Conservation (phyloP, 2,329 filamentous ascomycete genomes). For the Hymenoscyphus salicellus region DNA sequence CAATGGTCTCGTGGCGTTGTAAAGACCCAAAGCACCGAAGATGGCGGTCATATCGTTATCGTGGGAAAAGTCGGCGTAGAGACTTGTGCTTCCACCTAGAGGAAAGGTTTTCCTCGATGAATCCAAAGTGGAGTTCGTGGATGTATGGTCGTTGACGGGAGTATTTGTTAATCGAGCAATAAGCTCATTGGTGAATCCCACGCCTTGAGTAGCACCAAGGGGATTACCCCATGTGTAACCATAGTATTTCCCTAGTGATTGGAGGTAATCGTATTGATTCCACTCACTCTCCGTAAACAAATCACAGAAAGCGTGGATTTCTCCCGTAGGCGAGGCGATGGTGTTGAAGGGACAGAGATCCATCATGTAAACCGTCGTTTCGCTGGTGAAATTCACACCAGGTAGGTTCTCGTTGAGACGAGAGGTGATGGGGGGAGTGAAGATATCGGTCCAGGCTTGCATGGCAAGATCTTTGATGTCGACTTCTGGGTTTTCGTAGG, state of each 20-base stretch:
- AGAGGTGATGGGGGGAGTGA: constrained; percentile 63
- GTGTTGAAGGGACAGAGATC: constrained; percentile 85
- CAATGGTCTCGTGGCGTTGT: constrained; percentile 60
- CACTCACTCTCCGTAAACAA: constrained; percentile 75
- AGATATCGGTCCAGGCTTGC: constrained; percentile 57
- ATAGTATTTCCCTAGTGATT: constrained; percentile 81
- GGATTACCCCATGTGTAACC: constrained; percentile 73
- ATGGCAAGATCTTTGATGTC: constrained; percentile 51
- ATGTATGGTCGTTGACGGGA: constrained; percentile 70
- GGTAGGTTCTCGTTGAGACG: constrained; percentile 68
- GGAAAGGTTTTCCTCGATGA: constrained; percentile 65
- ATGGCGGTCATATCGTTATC: constrained; percentile 83
- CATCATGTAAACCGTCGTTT: constrained; percentile 72
- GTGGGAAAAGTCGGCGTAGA: constrained; percentile 91
- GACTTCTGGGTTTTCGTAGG: constrained; percentile 60
- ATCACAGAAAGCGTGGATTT: constrained; percentile 68
- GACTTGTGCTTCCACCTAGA: constrained; percentile 49
- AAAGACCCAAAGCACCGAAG: constrained; percentile 74
- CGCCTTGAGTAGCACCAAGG: constrained; percentile 78
- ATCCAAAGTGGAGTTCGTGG: constrained; percentile 76
- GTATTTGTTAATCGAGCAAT: constrained; percentile 71
- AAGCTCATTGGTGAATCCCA: constrained; percentile 85
- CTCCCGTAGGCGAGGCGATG: constrained; percentile 55
- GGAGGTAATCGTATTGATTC: constrained; percentile 75
- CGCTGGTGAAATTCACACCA: constrained; percentile 60